Base-by-base conservation (phyloP, 495 filamentous ascomycete genomes). In the Trichoderma reesei region DNA sequence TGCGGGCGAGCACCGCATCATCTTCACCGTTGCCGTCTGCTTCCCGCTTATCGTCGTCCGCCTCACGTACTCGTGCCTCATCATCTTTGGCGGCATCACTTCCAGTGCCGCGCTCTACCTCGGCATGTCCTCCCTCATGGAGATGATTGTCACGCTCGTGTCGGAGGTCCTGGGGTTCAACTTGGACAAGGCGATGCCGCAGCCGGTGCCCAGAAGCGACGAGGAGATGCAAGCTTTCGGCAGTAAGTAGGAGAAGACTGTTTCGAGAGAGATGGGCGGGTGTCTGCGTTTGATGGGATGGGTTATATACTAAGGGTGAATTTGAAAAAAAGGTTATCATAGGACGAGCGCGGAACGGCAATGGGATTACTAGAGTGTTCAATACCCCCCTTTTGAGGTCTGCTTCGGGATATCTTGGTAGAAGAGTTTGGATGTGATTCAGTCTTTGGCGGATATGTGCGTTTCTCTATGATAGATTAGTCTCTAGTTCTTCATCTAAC, bases 11-110 rank as follows among this genome's bases (percentile, higher is more conserved):
- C 73, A 72, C 61, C 71, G 73, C 20, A 46, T 76, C 14, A 64
- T 78, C 11, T 48, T 73, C 5, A 68, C 68, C 60, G 65, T 75
- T 9, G 71, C 65, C 14, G 46, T 69, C 9, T 74, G 68, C 38
- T 65, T 76, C 44, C 75, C 75, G n/a, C 74, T 76, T 59, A 68
- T 74, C 60, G 67, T 76, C n/a, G 69, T 78, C 16, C 70, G 75
- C 36, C 61, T 78, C 39, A 51, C 68, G 66, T 76, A 76, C 65
- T 68, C 69, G 4, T 68, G 66, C 34, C 38, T 72, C 63, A 65
- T 66, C 18, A 67, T 69, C 36, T 73, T 71, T 59, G 66, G 67
- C 5, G 44, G 60, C 31, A 41, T 68, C 38, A 68, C 68, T 56
- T 73, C 73, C 37, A 61, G 72, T 59, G 65, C 67, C n/a, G 38